Base-by-base conservation (phyloP, 2,329 filamentous ascomycete species). In the Pleurostoma richardsiae region DNA sequence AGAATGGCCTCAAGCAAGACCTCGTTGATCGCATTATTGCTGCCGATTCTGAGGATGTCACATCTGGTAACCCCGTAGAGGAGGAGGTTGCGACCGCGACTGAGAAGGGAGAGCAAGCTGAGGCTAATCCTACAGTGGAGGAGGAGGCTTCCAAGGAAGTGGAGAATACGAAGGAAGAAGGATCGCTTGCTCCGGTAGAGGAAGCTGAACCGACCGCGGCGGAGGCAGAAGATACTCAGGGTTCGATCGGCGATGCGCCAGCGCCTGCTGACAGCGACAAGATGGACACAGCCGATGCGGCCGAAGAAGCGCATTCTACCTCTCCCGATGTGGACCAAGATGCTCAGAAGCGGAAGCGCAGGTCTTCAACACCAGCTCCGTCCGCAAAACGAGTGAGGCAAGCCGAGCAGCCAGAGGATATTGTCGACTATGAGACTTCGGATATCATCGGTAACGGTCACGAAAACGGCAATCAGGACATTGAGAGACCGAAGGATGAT, bases 1-100 rank as follows among this genome's bases (percentile, higher is more conserved):
- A 82, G 51, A 79, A 79, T 28, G 88, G 88, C 6, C 74, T 90
- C 44, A 88, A 90, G 62, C 76, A 82, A 28, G 86, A 86, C 49
- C 77, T 90, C 41, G 74, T 91, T 47, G 77, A 84, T 50, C 80
- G 85, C 49, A 67, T 92, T 41, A 60, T 72, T 41, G 68, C 66
- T 42, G 68, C 66, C 31, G 69, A 71, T 39, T 60, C 48, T 10
- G 58, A 61, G 45, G 54, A 58, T 46, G 46, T 53, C 26, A 29
- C n/a, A 8, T 31, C 43, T 6, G 45, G 19, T 19, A 19, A 19
- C 39, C 36, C 49, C 49, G 39, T 46, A 41, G 47, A 55, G 26
- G 51, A 44, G 40, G 44, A 46, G 41, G 28, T 43, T 31, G 19
- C 39, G 40, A 10, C 31, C 50, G 49, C 51, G 28, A 39, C 48